Conservation (phyloP, 106 monocot genomes). For the Phalaenopsis equestris region DNA sequence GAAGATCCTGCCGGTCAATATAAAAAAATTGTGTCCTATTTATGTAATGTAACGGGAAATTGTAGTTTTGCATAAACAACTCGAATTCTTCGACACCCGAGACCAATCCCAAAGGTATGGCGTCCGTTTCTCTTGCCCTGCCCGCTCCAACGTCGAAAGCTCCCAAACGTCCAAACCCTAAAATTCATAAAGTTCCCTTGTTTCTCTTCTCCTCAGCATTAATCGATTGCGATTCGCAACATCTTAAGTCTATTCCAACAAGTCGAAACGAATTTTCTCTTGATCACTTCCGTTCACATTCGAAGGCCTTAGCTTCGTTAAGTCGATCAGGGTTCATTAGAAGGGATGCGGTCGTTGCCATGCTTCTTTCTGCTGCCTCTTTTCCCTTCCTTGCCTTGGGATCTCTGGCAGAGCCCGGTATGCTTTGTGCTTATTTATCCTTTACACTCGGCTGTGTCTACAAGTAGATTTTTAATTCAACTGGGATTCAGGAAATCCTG, state of each 20-base stretch:
- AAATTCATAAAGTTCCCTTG: background rate
- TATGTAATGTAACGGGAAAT: too few relatives aligned
- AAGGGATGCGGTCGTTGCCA: constrained; percentile 40
- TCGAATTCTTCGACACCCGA: too few relatives aligned
- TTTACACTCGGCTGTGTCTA: background rate
- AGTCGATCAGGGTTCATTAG: constrained; percentile 18
- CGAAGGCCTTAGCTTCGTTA: constrained; percentile 9
- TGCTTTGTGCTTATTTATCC: background rate
- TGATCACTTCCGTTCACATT: background rate
- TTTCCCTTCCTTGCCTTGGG: constrained; percentile 19
- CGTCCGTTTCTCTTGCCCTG: background rate
- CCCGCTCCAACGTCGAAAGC: background rate
- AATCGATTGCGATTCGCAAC: background rate
- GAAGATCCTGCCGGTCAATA: too few relatives aligned
- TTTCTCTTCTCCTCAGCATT: constrained; percentile 1
- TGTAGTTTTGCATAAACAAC: too few relatives aligned
- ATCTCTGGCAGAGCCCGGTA: constrained; percentile 42
- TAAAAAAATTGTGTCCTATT: too few relatives aligned
- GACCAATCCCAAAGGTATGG: background rate
- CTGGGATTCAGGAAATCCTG: too few relatives aligned
- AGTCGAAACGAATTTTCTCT: background rate
- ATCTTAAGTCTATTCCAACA: background rate
- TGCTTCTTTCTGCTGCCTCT: constrained; percentile 29
- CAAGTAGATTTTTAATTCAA: too few relatives aligned
- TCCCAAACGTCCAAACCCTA: background rate